Evolutionary conservation across 2,329 filamentous ascomycete species (phyloP), one percentile per base, ranked within the genome.

Genomic region (Hypomyces rosellus): DNA sequence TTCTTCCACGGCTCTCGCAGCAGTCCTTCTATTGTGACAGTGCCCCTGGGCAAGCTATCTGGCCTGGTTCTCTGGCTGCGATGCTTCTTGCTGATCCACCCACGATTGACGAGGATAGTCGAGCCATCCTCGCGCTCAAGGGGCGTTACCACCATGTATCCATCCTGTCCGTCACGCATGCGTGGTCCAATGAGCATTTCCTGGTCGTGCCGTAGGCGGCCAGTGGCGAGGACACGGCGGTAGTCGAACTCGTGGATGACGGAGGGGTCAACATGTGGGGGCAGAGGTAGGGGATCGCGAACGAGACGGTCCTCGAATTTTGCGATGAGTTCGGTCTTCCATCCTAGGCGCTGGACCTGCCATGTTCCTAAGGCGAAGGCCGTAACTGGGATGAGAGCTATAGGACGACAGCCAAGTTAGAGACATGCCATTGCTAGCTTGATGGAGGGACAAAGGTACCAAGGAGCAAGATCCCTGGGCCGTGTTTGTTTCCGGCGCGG

Each of bases 181-280:
- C 93, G 82, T 51, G 93, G 93, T 1, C 93, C 93, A 53, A 99
- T 84, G 47, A 99, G 76, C 91, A 99, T 99, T 74, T 99, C 93
- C 66, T 88, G 82, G 65, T 96, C 91, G 69, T 99, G 93, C 37
- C 87, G 75, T 59, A 89, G 84, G 50, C 69, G 74, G 9, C 93
- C 93, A 0, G 74, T 81, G 11, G 89, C 86, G 55, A 81, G 79
- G 45, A 99, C 88, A 50, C 89, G 81, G 54, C 93, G 81, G 72
- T 92, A 96, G 68, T 99, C 92, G 66, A 99, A 99, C 36, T 95
- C 89, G 57, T 82, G 74, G 58, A 96, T 78, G 9, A 86, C 89
- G n/a, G 76, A 72, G 0, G 89, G 86, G 65, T 97, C 90, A 55
- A 99, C 77, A 49, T 81, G 79, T 2, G 89, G 85, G 4, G 93